A percentile compares a stretch with the other conserved stretches of the same genome.
Conservation (phyloP, 2,329 filamentous ascomycete species). For the Arthrobotrys iridis region DNA sequence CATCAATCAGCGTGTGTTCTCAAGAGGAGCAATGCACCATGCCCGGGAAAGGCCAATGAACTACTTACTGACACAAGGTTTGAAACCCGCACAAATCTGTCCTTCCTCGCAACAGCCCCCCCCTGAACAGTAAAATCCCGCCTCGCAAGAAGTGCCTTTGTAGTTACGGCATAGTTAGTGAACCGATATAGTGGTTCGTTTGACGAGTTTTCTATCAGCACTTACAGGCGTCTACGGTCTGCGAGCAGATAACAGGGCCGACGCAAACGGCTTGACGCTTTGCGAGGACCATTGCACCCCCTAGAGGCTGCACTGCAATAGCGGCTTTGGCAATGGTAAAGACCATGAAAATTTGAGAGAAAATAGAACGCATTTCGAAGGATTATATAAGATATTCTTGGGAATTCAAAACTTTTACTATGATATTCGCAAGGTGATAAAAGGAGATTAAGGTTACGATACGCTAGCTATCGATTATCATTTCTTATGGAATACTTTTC, state of each 20-base stretch:
- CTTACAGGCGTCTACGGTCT: slow-evolving; percentile 19
- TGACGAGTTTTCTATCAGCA: neutral
- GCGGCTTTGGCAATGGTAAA: slow-evolving; percentile 5
- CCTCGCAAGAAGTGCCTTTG: slow-evolving; percentile 35
- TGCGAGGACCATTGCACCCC: slow-evolving; percentile 15
- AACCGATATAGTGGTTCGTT: neutral
- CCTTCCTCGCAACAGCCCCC: slow-evolving; percentile 40
- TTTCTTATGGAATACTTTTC: too few species aligned
- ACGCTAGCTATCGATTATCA: too few species aligned
- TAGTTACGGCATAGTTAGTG: neutral
- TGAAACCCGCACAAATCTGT: slow-evolving; percentile 34
- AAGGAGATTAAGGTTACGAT: too few species aligned
- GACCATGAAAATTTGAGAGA: slow-evolving; percentile 15
- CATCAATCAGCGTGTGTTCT: too few species aligned
- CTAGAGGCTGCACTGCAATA: slow-evolving; percentile 12
- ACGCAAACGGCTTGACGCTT: slow-evolving; percentile 38
- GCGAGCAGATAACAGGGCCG: slow-evolving; percentile 36
- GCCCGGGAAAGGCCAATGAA: too few species aligned
- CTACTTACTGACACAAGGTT: slow-evolving; percentile 45
- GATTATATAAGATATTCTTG: neutral
- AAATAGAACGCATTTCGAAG: slow-evolving; percentile 2
- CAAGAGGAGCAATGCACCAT: neutral
- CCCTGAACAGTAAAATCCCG: slow-evolving; percentile 40
- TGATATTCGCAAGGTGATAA: too few species aligned
- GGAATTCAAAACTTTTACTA: neutral